Evolutionary conservation across 441 rosid species (phyloP).

Genomic region (Melastoma candidum): DNA sequence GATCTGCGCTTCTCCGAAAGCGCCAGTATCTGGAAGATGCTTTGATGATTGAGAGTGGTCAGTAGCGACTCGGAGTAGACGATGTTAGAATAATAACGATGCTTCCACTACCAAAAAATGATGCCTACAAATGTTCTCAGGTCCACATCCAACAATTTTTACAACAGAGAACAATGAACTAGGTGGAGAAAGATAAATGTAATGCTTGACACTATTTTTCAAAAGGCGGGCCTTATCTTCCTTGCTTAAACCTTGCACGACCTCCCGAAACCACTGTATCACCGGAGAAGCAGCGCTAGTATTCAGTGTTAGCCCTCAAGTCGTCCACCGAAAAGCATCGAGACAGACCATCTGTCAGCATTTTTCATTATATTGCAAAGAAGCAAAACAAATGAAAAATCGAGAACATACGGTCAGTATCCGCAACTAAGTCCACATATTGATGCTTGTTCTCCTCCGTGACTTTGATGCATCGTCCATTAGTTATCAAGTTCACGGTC

Average conservation of each 20-base stretch:
- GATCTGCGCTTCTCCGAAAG: no score
- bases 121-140: no score
- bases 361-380: background rate
- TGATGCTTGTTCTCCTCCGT: constrained; percentile 89
- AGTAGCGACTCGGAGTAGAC: no score
- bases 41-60: no score
- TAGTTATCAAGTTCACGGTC: constrained; percentile 85
- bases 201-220: no score
- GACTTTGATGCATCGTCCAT: constrained; percentile 79
- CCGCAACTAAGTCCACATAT: constrained; percentile 77
- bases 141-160: no score
- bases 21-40: no score
- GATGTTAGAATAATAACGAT: background rate
- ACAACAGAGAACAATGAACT: no score
- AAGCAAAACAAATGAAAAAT: constrained; percentile 1
- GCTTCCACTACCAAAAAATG: background rate
- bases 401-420: constrained; percentile 66
- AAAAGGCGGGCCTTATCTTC: constrained; percentile 85
- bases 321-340: constrained; percentile 61
- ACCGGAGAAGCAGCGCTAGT: constrained; percentile 83
- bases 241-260: constrained; percentile 87
- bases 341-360: background rate
- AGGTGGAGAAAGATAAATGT: no score
- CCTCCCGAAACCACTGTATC: constrained; percentile 99
- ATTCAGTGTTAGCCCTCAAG: constrained; percentile 85